Base-by-base conservation (phyloP, 2,329 filamentous ascomycete species). In the Aspergillus hortae region DNA sequence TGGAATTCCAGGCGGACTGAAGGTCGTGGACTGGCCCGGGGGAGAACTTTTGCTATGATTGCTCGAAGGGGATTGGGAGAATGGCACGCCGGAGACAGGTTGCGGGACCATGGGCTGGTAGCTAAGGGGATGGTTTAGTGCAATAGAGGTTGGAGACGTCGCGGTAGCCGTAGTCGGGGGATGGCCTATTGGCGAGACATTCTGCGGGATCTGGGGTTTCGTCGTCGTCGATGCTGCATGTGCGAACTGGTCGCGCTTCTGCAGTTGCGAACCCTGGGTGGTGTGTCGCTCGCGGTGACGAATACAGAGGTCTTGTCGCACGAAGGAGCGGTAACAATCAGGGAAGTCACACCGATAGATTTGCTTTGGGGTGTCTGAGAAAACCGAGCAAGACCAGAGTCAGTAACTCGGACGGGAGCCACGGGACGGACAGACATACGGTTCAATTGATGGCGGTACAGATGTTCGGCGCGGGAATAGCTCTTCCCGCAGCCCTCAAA, bases 401-500 rank as follows among this genome's bases (percentile, higher is more conserved):
- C 23, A 30, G 32, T 4, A 35, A 17, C 14, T 48, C 36, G 17
- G 19, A 4, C 36, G 21, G 14, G 23, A 40, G 33, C 21, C 21
- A 35, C 10, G 25, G 23, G 14, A 40, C 23, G 40, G 14, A 52
- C 7, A 6, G 15, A 56, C 85, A 71, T 79, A 91, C 88, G 94
- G 69, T 99, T 99, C 61, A 97, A 76, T 74, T 97, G 92, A 73
- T 97, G 92, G 43, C 94, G 85, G 74, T 96, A 96, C 76, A 99
- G 78, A 77, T 99, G 94, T 74, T 97, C 94, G 7, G 94, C 92
- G 67, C 94, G 84, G 23, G 92, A 96, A 70, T 99, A 99, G 68
- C 88, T 95, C 78, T 96, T 99, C 38, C 90, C 92, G 65, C 94
- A 99, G 36, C 88, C 90, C 58, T 89, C 86, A 54, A 90, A 84